Evolutionary conservation across 202 grass and related monocot species (phyloP), one percentile per base, ranked within the genome.

Genomic region (Schoenoplectus triqueter): DNA sequence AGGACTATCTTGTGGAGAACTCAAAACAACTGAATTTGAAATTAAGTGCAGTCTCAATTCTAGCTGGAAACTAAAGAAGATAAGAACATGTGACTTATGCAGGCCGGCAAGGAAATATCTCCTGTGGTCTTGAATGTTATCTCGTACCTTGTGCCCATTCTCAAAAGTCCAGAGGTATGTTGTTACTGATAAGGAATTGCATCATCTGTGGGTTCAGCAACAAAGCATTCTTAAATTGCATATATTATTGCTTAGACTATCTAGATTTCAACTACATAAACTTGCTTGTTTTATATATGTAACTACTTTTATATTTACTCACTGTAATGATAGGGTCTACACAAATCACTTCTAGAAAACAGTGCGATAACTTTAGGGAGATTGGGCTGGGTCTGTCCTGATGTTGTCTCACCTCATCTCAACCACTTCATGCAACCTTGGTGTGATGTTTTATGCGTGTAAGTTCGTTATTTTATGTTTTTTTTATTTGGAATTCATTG

Each of bases 321-420:
- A 21, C 59, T 87, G 71, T 72, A 50, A 78, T 65, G 48, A 46
- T 68, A 99, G 97, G 90, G 93, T 40, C 76, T 92, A 84, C 95
- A 96, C 73, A 99, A 99, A 84, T 96, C 97, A 64, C 93, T 99
- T 75, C 46, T 91, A 62, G 97, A 99, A 88, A 99, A 99, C 73
- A 96, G 97, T 44, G 97, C 97, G 6, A 96, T 99, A 85, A 96
- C 97, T 69, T 88, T 99, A 65, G 93, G 97, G 86, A 99, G 97
- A 84, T 90, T 99, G 87, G 91, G 91, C 50, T 99, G 93, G 97
- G 91, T 99, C 57, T 99, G 92, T 82, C 91, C 97, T 79, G 97
- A 96, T 39, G 89, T 99, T 78, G 90, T 99, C 64, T 90, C 93
- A 51, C 97, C 97, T 81, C 97, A 99, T 77, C 87, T 92, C 69